Evolutionary conservation across 495 filamentous ascomycete species (phyloP).

Genomic region (Cercophora newfieldiana): DNA sequence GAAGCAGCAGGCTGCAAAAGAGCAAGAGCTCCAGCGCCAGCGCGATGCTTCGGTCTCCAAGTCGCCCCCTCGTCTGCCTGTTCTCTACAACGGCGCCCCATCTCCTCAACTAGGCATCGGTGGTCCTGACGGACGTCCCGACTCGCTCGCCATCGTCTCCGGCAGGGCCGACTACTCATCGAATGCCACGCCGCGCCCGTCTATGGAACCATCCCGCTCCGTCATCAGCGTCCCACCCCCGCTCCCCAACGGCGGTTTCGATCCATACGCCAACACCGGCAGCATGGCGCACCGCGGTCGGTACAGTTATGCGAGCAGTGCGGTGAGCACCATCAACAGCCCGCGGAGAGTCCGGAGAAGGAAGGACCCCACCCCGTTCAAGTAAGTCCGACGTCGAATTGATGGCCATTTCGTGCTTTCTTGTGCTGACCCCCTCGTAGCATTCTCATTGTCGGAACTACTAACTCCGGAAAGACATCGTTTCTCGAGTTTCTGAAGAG

Average conservation of each 20-base stretch:
- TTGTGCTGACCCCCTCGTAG: slow-evolving; percentile 45
- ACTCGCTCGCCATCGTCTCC: slow-evolving; percentile 64
- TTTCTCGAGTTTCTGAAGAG: slow-evolving; percentile 94
- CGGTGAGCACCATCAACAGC: slow-evolving; percentile 89
- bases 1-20: slow-evolving; percentile 60
- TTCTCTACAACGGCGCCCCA: slow-evolving; percentile 60
- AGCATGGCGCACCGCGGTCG: slow-evolving; percentile 98
- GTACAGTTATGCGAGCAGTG: slow-evolving; percentile 94
- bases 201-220: slow-evolving; percentile 45
- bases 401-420: background rate
- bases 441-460: slow-evolving; percentile 84
- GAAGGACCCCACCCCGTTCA: slow-evolving; percentile 97
- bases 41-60: slow-evolving; percentile 67
- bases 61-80: slow-evolving; percentile 77
- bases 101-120: slow-evolving; percentile 64
- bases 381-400: slow-evolving; percentile 60
- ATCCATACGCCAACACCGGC: slow-evolving; percentile 79
- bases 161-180: slow-evolving; percentile 48
- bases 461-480: slow-evolving; percentile 90
- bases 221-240: slow-evolving; percentile 41
- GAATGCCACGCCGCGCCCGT: slow-evolving; percentile 43
- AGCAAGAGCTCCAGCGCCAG: slow-evolving; percentile 68
- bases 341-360: slow-evolving; percentile 87
- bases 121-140: slow-evolving; percentile 67
- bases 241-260: slow-evolving; percentile 58